Evolutionary conservation across 2,329 filamentous ascomycete genomes (phyloP).

Genomic region (Colletotrichum navitas): DNA sequence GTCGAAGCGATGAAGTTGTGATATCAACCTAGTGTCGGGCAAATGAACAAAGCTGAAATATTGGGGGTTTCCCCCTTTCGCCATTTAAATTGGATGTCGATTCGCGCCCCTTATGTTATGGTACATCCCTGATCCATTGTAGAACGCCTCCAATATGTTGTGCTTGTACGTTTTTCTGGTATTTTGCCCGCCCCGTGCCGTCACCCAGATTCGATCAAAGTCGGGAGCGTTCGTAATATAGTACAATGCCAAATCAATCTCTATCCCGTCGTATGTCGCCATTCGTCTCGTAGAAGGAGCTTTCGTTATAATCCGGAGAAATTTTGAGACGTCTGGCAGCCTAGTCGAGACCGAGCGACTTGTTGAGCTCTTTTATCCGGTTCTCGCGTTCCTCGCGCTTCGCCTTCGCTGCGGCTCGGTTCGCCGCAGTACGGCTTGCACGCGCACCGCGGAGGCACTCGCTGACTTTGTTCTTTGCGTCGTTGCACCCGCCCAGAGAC

Average conservation of each 20-base stretch:
- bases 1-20: not conserved
- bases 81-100: not conserved
- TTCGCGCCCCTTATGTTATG: not conserved
- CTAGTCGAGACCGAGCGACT: conserved; percentile 49
- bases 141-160: not conserved
- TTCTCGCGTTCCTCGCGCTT: conserved; percentile 77
- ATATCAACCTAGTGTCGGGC: not conserved
- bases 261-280: not conserved
- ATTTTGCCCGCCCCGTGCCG: not conserved
- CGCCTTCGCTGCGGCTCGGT: conserved; percentile 76
- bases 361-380: conserved; percentile 78
- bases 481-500: conserved; percentile 89
- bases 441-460: conserved; percentile 86
- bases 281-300: not conserved
- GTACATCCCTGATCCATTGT: conserved; percentile 12
- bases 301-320: not conserved
- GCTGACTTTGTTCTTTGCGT: conserved; percentile 85
- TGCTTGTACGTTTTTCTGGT: not conserved
- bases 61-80: not conserved
- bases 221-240: conserved; percentile 15
- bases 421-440: conserved; percentile 80
- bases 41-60: not conserved
- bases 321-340: no score
- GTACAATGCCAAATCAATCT: conserved; percentile 4
- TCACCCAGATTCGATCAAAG: not conserved